These are phyloP conservation scores for Amylostereum areolatum DNA, from an alignment of 1,284 basidiomycete species.

Conservation along the genomic window DNA sequence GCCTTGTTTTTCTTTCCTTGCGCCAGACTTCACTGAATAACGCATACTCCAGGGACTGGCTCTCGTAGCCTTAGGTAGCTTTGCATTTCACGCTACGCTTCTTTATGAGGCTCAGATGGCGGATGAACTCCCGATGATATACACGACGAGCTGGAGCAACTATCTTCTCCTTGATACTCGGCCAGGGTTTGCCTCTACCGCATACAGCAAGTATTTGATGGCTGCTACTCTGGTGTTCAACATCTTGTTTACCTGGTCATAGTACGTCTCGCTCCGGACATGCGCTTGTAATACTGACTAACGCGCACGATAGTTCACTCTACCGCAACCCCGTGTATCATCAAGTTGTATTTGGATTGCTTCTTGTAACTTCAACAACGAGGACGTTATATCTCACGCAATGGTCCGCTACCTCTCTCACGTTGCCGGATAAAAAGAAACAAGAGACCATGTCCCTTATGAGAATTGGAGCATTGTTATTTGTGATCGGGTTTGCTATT, in stretches of 20 bases:
- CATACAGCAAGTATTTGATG: slow-evolving; percentile 26
- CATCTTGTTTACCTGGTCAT: slow-evolving; percentile 54
- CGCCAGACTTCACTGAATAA: not conserved
- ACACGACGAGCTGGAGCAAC: slow-evolving; percentile 46
- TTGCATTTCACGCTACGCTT: slow-evolving; percentile 66
- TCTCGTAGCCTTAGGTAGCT: slow-evolving; percentile 57
- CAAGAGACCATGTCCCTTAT: slow-evolving; percentile 36
- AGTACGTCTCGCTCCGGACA: slow-evolving; percentile 36
- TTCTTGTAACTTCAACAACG: slow-evolving; percentile 39
- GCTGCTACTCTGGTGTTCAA: slow-evolving; percentile 39
- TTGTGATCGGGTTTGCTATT: slow-evolving; percentile 52
- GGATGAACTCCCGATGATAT: slow-evolving; percentile 69
- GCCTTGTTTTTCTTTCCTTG: slow-evolving; percentile 13
- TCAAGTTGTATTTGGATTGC: slow-evolving; percentile 51
- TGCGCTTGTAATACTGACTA: not conserved
- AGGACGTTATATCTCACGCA: slow-evolving; percentile 47
- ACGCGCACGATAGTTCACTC: slow-evolving; percentile 31
- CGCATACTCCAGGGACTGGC: slow-evolving; percentile 41
- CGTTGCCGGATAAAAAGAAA: slow-evolving; percentile 39
- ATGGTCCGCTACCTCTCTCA: slow-evolving; percentile 31
- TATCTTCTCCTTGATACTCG: slow-evolving; percentile 53
- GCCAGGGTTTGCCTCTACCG: slow-evolving; percentile 36
- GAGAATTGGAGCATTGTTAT: slow-evolving; percentile 39
- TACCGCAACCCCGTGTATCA: slow-evolving; percentile 66
- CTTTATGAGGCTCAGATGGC: slow-evolving; percentile 62